phyloP scores from a whole-genome alignment of 139 green algal genomes.

The Tetradesmus obliquus region DNA sequence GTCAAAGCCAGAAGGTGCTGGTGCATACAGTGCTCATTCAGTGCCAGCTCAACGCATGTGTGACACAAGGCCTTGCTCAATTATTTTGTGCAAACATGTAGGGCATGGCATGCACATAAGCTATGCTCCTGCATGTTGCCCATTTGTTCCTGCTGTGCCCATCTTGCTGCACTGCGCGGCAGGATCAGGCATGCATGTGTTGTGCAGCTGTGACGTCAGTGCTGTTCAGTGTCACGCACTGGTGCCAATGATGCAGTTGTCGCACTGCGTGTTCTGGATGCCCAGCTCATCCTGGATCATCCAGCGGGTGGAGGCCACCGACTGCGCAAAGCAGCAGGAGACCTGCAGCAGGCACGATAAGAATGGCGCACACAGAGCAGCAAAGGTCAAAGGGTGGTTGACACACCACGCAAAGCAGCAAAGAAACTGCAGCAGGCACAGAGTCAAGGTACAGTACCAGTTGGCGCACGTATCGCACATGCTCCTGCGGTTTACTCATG shows the following conservation, averaged over 20 bases:
- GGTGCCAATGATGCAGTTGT: slow-evolving; percentile 88
- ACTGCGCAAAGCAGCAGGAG: slow-evolving; percentile 70
- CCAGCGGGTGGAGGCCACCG: slow-evolving; percentile 71
- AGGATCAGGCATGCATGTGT: too few species aligned
- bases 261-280: slow-evolving; percentile 72
- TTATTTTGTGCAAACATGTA: too few species aligned
- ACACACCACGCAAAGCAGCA: too few species aligned
- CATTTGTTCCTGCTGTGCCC: too few species aligned
- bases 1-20: background rate
- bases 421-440: background rate
- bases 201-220: too few species aligned
- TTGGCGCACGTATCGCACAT: background rate
- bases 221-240: slow-evolving; percentile 22
- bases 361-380: background rate
- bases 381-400: background rate
- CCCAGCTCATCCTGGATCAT: slow-evolving; percentile 88
- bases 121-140: too few species aligned
- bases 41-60: too few species aligned
- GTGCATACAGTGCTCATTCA: too few species aligned
- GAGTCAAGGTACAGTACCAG: background rate
- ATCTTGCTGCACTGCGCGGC: too few species aligned
- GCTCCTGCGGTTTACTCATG: too few species aligned
- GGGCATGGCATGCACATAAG: too few species aligned
- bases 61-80: too few species aligned
- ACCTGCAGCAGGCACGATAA: slow-evolving; percentile 47